Conservation (phyloP, 1,139 yeast species). For the Candida frijolesensis region DNA sequence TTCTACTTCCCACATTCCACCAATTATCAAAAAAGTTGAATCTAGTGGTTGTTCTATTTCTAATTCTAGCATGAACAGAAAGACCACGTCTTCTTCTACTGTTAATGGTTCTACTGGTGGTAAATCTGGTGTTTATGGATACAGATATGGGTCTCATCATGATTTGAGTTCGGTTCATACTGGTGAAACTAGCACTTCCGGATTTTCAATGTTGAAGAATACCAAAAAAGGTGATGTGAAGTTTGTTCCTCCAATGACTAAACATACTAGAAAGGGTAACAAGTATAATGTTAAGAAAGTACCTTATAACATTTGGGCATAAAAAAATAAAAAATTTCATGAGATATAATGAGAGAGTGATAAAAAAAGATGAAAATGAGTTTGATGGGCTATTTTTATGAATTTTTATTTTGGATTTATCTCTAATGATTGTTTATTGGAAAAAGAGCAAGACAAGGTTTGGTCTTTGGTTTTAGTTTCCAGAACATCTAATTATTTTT, state of each 20-base stretch:
- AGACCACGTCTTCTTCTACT: neutral
- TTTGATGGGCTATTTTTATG: slow-evolving; percentile 1
- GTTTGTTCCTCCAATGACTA: slow-evolving; percentile 22
- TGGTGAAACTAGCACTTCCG: slow-evolving; percentile 31
- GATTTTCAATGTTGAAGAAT: slow-evolving; percentile 36
- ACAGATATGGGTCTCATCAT: slow-evolving; percentile 17
- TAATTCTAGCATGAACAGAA: neutral
- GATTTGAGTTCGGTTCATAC: slow-evolving; percentile 34
- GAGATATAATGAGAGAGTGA: neutral
- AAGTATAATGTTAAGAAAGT: slow-evolving; percentile 35
- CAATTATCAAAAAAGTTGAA: slow-evolving; percentile 8
- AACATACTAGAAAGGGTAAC: slow-evolving; percentile 23
- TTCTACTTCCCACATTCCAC: slow-evolving; percentile 5
- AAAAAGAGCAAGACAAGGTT: too few species aligned
- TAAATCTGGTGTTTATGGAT: slow-evolving; percentile 2
- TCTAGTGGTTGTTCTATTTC: slow-evolving; percentile 5
- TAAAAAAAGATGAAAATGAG: slow-evolving; percentile 1
- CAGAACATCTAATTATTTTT: neutral
- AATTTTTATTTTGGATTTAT: neutral
- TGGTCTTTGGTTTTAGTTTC: neutral
- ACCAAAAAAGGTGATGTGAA: slow-evolving; percentile 18
- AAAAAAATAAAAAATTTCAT: slow-evolving; percentile 4
- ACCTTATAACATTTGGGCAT: slow-evolving; percentile 32
- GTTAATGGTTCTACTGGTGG: neutral
- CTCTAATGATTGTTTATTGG: slow-evolving; percentile 2